phyloP scores from a whole-genome alignment of 352 stramenopile species.

The Phytopythium ostracodes region DNA sequence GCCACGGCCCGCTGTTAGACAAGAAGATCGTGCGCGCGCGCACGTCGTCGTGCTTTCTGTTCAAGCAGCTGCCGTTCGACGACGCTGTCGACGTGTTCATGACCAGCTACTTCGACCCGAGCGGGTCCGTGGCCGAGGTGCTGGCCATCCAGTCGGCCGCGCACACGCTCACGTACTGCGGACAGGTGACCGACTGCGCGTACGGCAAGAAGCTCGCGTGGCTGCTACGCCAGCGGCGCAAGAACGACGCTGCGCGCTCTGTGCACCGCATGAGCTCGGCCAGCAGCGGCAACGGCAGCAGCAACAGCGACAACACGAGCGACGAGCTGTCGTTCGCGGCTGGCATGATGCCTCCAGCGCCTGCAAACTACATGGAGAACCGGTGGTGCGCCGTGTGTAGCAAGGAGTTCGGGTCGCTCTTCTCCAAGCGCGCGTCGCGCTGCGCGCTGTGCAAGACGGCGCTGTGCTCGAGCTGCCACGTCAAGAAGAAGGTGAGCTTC shows the following conservation, averaged over 20 bases:
- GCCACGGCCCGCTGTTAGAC: slow-evolving; percentile 27
- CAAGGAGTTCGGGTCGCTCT: slow-evolving; percentile 25
- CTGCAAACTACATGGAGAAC: background rate
- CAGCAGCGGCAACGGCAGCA: slow-evolving; percentile 3
- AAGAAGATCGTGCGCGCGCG: slow-evolving; percentile 29
- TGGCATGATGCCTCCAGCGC: background rate
- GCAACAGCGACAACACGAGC: slow-evolving; percentile 15
- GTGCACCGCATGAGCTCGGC: background rate
- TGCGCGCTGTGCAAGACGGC: slow-evolving; percentile 32
- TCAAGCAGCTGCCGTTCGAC: slow-evolving; percentile 20
- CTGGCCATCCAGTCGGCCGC: slow-evolving; percentile 28
- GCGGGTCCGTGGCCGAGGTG: slow-evolving; percentile 25
- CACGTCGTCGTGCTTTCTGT: slow-evolving; percentile 37
- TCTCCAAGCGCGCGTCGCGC: slow-evolving; percentile 14
- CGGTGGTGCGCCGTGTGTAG: slow-evolving; percentile 24
- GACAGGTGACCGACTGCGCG: slow-evolving; percentile 27
- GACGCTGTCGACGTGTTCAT: slow-evolving; percentile 45
- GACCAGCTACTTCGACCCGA: slow-evolving; percentile 39
- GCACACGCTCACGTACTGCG: slow-evolving; percentile 32
- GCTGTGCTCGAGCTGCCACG: slow-evolving; percentile 23
- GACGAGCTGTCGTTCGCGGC: slow-evolving; percentile 5
- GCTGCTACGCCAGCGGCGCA: slow-evolving; percentile 28
- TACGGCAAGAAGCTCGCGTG: slow-evolving; percentile 54
- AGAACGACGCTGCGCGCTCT: background rate
- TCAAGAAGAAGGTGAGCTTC: slow-evolving; percentile 42